A percentile compares a stretch with the other conserved stretches of the same genome.
phyloP scores from a whole-genome alignment of 2,329 filamentous ascomycete genomes.

The Neopestalotiopsis sp. region DNA sequence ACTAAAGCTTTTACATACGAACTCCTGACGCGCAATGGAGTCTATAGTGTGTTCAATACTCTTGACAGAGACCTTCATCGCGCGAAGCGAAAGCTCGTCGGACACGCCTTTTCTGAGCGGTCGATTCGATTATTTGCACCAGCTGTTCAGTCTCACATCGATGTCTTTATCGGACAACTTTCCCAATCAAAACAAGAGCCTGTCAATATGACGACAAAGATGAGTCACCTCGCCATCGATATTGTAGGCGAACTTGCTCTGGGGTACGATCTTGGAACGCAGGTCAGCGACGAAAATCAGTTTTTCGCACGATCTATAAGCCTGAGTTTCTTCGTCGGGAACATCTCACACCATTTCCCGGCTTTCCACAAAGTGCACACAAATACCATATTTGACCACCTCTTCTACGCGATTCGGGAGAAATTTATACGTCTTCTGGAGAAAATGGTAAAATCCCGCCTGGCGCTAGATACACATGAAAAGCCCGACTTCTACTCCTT shows the following conservation, averaged over 20 bases:
- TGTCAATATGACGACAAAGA: conserved; percentile 24
- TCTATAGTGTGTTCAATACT: conserved; percentile 22
- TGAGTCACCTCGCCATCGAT: conserved; percentile 23
- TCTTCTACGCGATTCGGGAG: neutral
- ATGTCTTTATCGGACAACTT: conserved; percentile 13
- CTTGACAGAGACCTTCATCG: conserved; percentile 12
- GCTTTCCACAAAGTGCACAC: neutral
- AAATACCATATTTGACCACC: neutral
- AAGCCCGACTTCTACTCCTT: neutral
- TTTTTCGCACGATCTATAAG: neutral
- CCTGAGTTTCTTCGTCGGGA: neutral
- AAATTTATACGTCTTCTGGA: neutral
- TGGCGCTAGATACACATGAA: neutral
- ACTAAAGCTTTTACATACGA: too few relatives aligned
- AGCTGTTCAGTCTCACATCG: neutral
- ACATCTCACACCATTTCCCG: conserved; percentile 20
- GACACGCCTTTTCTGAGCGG: conserved; percentile 8
- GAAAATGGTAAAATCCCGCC: neutral
- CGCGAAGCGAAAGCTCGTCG: conserved; percentile 7
- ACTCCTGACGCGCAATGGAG: conserved; percentile 21
- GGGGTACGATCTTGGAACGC: conserved; percentile 22
- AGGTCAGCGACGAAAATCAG: neutral
- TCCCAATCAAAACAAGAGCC: conserved; percentile 12
- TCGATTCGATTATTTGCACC: conserved; percentile 16
- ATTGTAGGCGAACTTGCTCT: conserved; percentile 26